A percentile compares a stretch with the other conserved stretches of the same genome.
Evolutionary conservation across 2,329 filamentous ascomycete species (phyloP).

Genomic region (Penicillium sp.): DNA sequence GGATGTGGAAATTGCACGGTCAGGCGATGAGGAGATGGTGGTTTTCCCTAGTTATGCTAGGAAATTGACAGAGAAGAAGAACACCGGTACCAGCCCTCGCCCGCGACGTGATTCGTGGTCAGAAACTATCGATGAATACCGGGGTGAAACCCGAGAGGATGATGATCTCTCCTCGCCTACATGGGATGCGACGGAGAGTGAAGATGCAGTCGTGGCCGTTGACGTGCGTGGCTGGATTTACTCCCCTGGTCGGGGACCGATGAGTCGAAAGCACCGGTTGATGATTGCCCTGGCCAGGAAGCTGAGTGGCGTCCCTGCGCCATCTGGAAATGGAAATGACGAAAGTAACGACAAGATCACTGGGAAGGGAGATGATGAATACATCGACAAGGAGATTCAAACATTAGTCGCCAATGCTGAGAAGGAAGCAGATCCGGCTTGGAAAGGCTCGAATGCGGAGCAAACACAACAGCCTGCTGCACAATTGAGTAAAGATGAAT

Average conservation of each 20-base stretch:
- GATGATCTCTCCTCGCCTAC: constrained; percentile 63
- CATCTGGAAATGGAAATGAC: constrained; percentile 35
- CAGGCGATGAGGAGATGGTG: constrained; percentile 83
- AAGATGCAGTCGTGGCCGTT: constrained; percentile 80
- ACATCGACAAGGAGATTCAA: constrained; percentile 65
- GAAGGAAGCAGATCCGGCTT: constrained; percentile 61
- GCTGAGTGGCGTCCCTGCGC: constrained; percentile 74
- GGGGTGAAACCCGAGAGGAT: constrained; percentile 35
- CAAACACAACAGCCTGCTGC: constrained; percentile 34
- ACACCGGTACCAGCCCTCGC: constrained; percentile 22
- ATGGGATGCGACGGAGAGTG: constrained; percentile 71
- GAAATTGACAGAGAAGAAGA: constrained; percentile 50
- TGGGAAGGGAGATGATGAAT: constrained; percentile 50
- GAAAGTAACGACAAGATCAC: constrained; percentile 33
- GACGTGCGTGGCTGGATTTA: constrained; percentile 96
- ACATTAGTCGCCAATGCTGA: constrained; percentile 65
- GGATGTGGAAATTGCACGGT: constrained; percentile 68
- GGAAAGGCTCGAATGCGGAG: constrained; percentile 50
- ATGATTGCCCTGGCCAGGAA: constrained; percentile 78
- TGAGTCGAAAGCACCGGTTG: constrained; percentile 78
- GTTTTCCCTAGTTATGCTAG: constrained; percentile 90
- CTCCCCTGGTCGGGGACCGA: constrained; percentile 69
- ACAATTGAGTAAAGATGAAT: constrained; percentile 61
- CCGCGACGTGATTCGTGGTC: constrained; percentile 24
- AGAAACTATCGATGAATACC: constrained; percentile 35